Conservation (phyloP, 805 yeast species). For the Priceomyces carsonii region DNA sequence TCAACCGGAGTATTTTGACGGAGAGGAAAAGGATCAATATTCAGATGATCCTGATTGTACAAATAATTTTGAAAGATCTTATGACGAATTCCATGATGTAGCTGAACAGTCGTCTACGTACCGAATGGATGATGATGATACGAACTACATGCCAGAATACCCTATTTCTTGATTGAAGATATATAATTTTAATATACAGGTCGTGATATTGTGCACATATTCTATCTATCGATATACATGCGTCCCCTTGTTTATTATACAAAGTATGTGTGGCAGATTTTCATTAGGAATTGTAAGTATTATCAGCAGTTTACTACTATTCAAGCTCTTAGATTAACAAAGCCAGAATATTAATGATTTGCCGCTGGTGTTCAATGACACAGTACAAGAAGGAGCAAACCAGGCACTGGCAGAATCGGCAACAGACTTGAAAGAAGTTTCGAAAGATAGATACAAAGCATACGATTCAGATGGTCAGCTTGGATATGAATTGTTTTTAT, state of each 20-base stretch:
- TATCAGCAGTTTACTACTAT: background rate
- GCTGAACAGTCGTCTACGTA: conserved; percentile 25
- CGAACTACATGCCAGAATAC: conserved; percentile 12
- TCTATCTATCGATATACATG: too few species aligned
- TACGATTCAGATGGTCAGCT: conserved; percentile 5
- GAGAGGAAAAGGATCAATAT: conserved; percentile 26
- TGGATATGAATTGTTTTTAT: conserved; percentile 17
- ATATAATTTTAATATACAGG: conserved; percentile 1
- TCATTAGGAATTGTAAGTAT: conserved; percentile 47
- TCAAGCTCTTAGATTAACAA: too few species aligned
- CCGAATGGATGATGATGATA: conserved; percentile 8
- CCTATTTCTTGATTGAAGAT: conserved; percentile 9
- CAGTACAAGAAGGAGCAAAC: too few species aligned
- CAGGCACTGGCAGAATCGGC: too few species aligned
- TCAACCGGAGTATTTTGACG: conserved; percentile 42
- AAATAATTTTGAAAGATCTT: conserved; percentile 33
- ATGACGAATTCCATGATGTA: conserved; percentile 31
- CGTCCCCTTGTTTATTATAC: too few species aligned
- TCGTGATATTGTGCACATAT: too few species aligned
- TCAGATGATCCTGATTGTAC: conserved; percentile 36
- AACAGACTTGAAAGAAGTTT: conserved; percentile 10
- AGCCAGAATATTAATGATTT: conserved; percentile 25
- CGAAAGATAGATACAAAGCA: conserved; percentile 6
- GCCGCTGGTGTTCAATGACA: conserved; percentile 27
- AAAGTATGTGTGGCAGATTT: conserved; percentile 73